Conservation (phyloP, 2,329 filamentous ascomycete species). For the Pezicula carpinea region DNA sequence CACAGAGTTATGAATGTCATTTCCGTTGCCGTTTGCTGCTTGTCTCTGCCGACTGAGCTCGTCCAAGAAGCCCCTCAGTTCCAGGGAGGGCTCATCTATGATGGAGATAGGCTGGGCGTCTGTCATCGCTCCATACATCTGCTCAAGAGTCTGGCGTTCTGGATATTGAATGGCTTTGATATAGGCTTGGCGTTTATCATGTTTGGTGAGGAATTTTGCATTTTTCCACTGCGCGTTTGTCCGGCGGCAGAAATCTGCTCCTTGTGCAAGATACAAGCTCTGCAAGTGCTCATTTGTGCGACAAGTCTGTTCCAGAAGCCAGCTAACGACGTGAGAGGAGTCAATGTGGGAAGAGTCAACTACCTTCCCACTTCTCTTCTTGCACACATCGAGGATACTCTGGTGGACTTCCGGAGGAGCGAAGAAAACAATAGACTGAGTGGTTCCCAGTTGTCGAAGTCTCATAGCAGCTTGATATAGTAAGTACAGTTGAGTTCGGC, state of each 20-base stretch:
- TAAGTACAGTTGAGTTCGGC: slow-evolving; percentile 7
- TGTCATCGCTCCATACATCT: slow-evolving; percentile 46
- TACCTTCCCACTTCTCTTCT: slow-evolving; percentile 15
- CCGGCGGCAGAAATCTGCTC: slow-evolving; percentile 52
- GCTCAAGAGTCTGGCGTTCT: slow-evolving; percentile 50
- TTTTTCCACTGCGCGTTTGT: slow-evolving; percentile 41
- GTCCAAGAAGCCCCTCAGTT: slow-evolving; percentile 26
- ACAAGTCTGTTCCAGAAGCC: slow-evolving; percentile 61
- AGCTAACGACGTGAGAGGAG: slow-evolving; percentile 48
- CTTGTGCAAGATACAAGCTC: slow-evolving; percentile 52
- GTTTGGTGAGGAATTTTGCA: slow-evolving; percentile 33
- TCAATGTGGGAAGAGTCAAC: slow-evolving; percentile 25
- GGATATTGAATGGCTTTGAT: slow-evolving; percentile 40
- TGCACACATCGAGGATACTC: slow-evolving; percentile 45
- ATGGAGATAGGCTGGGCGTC: slow-evolving; percentile 10
- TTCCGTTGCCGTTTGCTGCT: slow-evolving; percentile 36
- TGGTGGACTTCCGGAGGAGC: slow-evolving; percentile 57
- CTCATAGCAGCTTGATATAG: slow-evolving; percentile 52
- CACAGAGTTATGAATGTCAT: slow-evolving; percentile 39
- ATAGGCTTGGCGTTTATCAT: slow-evolving; percentile 31
- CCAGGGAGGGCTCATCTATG: slow-evolving; percentile 5
- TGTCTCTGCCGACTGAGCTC: slow-evolving; percentile 30
- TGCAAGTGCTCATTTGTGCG: slow-evolving; percentile 50
- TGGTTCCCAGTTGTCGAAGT: slow-evolving; percentile 49
- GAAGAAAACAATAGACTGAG: slow-evolving; percentile 50